Evolutionary conservation across 345 rosid genomes (phyloP).

Genomic region (Corchorus capsularis): DNA sequence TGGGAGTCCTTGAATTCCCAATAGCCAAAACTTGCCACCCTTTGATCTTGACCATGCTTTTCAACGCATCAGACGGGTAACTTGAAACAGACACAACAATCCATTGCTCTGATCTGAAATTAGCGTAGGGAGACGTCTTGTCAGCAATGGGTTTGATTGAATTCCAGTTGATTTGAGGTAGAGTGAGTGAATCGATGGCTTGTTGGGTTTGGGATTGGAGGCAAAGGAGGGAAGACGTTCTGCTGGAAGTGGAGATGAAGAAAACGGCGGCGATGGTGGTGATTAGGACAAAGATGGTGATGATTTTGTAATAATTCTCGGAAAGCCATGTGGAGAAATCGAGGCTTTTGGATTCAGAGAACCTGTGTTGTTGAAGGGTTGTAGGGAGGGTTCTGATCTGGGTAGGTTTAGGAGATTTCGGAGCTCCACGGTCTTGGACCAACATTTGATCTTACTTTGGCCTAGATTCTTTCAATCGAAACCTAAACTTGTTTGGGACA

Average conservation of each 20-base stretch:
- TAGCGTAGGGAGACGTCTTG: conserved; percentile 61
- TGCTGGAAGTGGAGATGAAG: conserved; percentile 71
- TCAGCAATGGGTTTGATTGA: conserved; percentile 54
- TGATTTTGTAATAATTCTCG: conserved; percentile 60
- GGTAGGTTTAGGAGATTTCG: conserved; percentile 51
- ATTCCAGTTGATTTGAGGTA: conserved; percentile 82
- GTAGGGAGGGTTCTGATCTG: conserved; percentile 56
- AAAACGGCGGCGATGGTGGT: conserved; percentile 60
- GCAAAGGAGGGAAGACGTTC: conserved; percentile 62
- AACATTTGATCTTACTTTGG: conserved; percentile 49
- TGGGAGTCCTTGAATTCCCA: conserved; percentile 82
- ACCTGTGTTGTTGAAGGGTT: conserved; percentile 46
- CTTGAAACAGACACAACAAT: conserved; percentile 76
- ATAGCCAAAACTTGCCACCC: conserved; percentile 96
- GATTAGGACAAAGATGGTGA: conserved; percentile 45
- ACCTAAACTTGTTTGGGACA: background rate
- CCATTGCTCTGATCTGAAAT: conserved; percentile 85
- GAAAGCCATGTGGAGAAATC: conserved; percentile 82
- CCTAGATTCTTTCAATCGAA: no score
- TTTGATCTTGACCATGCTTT: conserved; percentile 59
- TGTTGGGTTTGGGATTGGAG: conserved; percentile 63
- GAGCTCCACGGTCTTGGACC: conserved; percentile 72
- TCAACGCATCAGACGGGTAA: conserved; percentile 72
- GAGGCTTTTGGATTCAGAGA: conserved; percentile 63
- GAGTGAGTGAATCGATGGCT: conserved; percentile 49